These are phyloP conservation scores for Mayamaea pseudoterrestris DNA, from an alignment of 108 stramenopile genomes.

Conservation along the genomic window DNA sequence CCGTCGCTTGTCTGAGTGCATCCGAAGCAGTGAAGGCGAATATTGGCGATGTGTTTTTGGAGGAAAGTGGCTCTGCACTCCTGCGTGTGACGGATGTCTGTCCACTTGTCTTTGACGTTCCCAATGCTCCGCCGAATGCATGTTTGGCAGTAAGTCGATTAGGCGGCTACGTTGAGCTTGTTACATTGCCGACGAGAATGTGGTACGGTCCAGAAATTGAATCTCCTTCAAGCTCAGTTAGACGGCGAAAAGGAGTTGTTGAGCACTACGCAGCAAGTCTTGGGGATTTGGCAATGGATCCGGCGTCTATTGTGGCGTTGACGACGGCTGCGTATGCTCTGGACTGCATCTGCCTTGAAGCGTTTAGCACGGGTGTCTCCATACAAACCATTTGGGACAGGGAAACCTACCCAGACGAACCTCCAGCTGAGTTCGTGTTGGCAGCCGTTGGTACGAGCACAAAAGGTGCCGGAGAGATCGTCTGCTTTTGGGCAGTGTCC, in stretches of 20 bases:
- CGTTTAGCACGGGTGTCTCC: constrained; percentile 29
- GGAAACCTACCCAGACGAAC: constrained; percentile 19
- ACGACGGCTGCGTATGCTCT: constrained; percentile 39
- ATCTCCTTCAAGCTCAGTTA: no score
- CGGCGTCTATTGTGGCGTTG: constrained; percentile 21
- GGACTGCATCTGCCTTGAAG: constrained; percentile 48
- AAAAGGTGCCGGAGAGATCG: constrained; percentile 8
- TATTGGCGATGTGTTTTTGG: not conserved
- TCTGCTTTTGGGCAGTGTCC: constrained; percentile 53
- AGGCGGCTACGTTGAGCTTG: constrained; percentile 64
- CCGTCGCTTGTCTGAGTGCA: not conserved
- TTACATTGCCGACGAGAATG: constrained; percentile 46
- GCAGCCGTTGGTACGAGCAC: constrained; percentile 36
- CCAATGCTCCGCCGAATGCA: constrained; percentile 4
- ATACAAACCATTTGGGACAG: constrained; percentile 25
- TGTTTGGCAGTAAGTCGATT: constrained; percentile 52
- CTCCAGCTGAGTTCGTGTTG: constrained; percentile 45
- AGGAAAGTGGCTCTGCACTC: not conserved
- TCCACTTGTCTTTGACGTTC: not conserved
- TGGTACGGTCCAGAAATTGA: constrained; percentile 44
- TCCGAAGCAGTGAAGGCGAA: not conserved
- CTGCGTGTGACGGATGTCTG: constrained; percentile 3
- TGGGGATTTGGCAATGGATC: constrained; percentile 9
- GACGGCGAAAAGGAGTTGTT: not conserved
- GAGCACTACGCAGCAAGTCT: not conserved